Evolutionary conservation across 2,329 filamentous ascomycete genomes (phyloP).

Genomic region (Periconia digitata): DNA sequence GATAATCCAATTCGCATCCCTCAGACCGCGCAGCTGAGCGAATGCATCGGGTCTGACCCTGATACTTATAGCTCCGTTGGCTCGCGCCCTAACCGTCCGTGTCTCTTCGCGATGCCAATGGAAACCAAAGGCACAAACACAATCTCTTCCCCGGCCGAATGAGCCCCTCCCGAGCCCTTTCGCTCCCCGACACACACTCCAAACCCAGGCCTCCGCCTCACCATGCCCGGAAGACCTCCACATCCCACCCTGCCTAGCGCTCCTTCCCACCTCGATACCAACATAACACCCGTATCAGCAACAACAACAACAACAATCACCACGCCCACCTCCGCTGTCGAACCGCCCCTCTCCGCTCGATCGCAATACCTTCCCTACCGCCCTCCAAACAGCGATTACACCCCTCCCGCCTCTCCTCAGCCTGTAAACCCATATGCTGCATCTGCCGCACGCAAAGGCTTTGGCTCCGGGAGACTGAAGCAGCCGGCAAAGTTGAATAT

Average conservation of each 20-base stretch:
- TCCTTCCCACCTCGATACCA: constrained; percentile 10
- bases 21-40: neutral
- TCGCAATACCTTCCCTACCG: constrained; percentile 27
- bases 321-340: constrained; percentile 6
- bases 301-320: neutral
- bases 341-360: constrained; percentile 14
- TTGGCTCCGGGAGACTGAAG: constrained; percentile 22
- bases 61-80: neutral
- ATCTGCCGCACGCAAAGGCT: constrained; percentile 21
- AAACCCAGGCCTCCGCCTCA: constrained; percentile 13
- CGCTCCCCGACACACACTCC: constrained; percentile 2
- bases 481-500: constrained; percentile 34
- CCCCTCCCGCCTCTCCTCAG: constrained; percentile 36
- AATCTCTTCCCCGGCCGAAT: constrained; percentile 29
- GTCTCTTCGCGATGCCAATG: constrained; percentile 30
- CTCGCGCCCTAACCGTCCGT: neutral
- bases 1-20: neutral
- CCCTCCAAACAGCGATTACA: constrained; percentile 29
- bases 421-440: constrained; percentile 20
- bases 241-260: constrained; percentile 18
- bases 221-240: constrained; percentile 32
- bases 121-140: constrained; percentile 20
- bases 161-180: constrained; percentile 17
- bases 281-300: neutral
- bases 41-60: neutral